Conservation (phyloP, 768 basidiomycete species). For the Pholiota microspora region DNA sequence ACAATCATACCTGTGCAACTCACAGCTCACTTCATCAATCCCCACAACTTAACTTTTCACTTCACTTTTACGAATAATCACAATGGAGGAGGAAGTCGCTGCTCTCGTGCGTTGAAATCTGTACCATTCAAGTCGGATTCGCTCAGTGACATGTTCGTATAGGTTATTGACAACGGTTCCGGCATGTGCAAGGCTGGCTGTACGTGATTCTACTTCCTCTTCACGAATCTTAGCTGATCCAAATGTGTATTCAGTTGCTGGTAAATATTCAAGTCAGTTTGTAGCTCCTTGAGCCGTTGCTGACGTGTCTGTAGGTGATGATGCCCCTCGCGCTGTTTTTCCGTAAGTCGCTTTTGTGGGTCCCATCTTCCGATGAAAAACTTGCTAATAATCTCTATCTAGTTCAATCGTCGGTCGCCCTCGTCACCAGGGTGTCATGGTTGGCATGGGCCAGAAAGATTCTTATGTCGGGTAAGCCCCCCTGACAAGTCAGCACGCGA, state of each 20-base stretch:
- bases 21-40: constrained; percentile 12
- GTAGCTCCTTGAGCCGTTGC: constrained; percentile 5
- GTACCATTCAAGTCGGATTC: constrained; percentile 12
- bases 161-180: constrained; percentile 93
- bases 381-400: constrained; percentile 3
- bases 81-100: constrained; percentile 48
- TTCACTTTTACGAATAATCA: constrained; percentile 33
- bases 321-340: constrained; percentile 91
- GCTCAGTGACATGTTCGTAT: background rate
- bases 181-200: constrained; percentile 99
- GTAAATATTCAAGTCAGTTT: constrained; percentile 31
- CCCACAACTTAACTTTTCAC: constrained; percentile 17
- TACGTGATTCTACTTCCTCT: constrained; percentile 40
- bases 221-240: constrained; percentile 17
- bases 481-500: background rate
- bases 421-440: constrained; percentile 94
- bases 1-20: background rate
- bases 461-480: constrained; percentile 85
- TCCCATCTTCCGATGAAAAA: background rate
- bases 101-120: constrained; percentile 45
- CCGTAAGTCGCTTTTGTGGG: constrained; percentile 60
- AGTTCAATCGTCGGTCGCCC: constrained; percentile 94
- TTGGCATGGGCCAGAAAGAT: constrained; percentile 96
- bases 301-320: constrained; percentile 61
- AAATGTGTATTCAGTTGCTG: constrained; percentile 51